Evolutionary conservation across 2,329 filamentous ascomycete genomes (phyloP).

Genomic region (Calonectria honghensis): DNA sequence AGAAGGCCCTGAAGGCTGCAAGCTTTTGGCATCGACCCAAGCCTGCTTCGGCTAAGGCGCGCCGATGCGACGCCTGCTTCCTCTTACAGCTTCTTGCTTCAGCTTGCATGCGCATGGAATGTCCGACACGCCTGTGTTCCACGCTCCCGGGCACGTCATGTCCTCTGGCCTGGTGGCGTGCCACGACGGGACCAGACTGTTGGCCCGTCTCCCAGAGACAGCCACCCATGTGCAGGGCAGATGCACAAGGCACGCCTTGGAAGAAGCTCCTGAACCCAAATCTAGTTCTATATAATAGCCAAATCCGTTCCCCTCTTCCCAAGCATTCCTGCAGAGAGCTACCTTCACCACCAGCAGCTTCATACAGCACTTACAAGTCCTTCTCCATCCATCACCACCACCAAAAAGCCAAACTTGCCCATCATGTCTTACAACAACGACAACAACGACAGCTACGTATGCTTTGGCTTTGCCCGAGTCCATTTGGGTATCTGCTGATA

Average conservation of each 20-base stretch:
- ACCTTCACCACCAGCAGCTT: background rate
- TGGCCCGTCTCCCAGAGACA: conserved; percentile 7
- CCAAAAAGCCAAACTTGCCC: background rate
- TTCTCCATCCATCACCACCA: background rate
- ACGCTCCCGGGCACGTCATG: conserved; percentile 22
- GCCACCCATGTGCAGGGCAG: background rate
- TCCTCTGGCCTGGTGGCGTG: conserved; percentile 17
- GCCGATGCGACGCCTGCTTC: conserved; percentile 23
- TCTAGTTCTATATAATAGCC: conserved; percentile 15
- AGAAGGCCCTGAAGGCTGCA: conserved; percentile 15
- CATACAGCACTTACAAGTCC: background rate
- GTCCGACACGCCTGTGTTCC: background rate
- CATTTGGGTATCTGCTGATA: background rate
- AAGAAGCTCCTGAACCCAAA: conserved; percentile 19
- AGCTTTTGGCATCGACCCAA: conserved; percentile 11
- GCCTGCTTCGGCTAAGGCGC: conserved; percentile 18
- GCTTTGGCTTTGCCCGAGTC: background rate
- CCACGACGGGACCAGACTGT: conserved; percentile 2
- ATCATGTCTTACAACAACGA: conserved; percentile 23
- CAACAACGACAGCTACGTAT: conserved; percentile 22
- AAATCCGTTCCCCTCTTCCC: background rate
- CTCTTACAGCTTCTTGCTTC: conserved; percentile 21
- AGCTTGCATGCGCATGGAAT: conserved; percentile 24
- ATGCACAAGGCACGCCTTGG: background rate
- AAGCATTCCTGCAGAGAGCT: conserved; percentile 7